Evolutionary conservation across 441 rosid species (phyloP).

Genomic region (Omphalea diandra): DNA sequence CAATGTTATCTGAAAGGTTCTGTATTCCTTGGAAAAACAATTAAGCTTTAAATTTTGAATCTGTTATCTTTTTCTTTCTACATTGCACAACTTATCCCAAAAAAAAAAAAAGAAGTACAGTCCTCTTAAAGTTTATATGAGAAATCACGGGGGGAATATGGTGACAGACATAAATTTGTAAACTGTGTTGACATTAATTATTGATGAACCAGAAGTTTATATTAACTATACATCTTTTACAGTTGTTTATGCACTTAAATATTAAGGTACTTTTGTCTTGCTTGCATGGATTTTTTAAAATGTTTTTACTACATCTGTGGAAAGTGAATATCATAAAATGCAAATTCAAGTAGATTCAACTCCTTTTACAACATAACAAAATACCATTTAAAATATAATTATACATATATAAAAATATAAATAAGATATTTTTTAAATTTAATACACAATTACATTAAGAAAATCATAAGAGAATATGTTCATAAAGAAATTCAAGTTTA

Average conservation of each 20-base stretch:
- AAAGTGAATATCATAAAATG: background rate
- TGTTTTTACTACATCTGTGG: background rate
- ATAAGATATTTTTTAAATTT: too few relatives aligned
- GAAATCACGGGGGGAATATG: background rate
- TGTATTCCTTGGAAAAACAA: background rate
- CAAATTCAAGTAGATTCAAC: background rate
- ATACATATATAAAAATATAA: too few relatives aligned
- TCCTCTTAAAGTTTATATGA: background rate
- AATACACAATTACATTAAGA: too few relatives aligned
- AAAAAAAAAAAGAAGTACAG: background rate
- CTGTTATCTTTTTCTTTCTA: background rate
- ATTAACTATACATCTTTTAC: background rate
- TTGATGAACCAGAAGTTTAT: background rate
- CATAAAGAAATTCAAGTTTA: too few relatives aligned
- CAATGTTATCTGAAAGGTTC: background rate
- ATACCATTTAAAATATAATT: too few relatives aligned
- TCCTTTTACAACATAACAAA: background rate
- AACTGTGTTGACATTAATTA: background rate
- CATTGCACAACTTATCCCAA: background rate
- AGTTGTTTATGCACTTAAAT: background rate
- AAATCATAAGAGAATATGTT: too few relatives aligned
- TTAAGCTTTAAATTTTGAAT: background rate
- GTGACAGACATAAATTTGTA: background rate
- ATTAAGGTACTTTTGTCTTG: background rate
- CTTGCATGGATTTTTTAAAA: background rate